Base-by-base conservation (phyloP, 139 green algal genomes). In the Chlamydomonas asymmetrica region DNA sequence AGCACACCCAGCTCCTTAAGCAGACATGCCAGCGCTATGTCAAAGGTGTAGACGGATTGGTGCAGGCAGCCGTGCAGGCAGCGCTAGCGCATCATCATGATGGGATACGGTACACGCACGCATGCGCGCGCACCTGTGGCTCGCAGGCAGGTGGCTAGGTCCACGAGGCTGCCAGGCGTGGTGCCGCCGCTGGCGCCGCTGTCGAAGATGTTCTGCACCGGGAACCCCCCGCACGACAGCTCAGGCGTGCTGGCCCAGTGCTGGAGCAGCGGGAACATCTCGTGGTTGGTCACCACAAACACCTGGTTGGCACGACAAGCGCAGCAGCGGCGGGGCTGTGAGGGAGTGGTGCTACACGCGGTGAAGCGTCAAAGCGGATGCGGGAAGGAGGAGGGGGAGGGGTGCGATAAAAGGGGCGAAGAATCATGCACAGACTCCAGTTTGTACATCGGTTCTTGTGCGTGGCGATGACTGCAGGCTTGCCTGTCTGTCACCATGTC, bases 251-350 rank as follows among this genome's bases (percentile, higher is more conserved):
- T 23, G 9, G 71, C 71, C 71, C 71, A 77, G 32, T 57, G 32
- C 8, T 59, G 71, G 27, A 77, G 59, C 29, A 50, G 41, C 3
- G 35, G 34, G 4, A 45, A 27, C 32, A 63, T 70, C 41, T 32
- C 32, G 32, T 69, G 43, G 22, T 77, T 77, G 43, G 41, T 63
- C 32, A 77, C 31, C 27, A 77, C 56, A 43, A 77, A 77, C 7
- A 77, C 71, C 71, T 77, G 57, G 4, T n/a, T n/a, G n/a, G n/a
- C n/a, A n/a, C n/a, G n/a, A n/a, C n/a, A n/a, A n/a, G 31, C 32
- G 52, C 1, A 41, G 40, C 8, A 27, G 2, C 25, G 8, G 6
- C 5, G 18, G 62, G 22, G 62, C 18, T 29, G 29, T 64, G n/a
- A 31, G 57, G 57, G 8, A 29, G 16, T 37, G 56, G 5, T 16